phyloP scores from a whole-genome alignment of 2,329 filamentous ascomycete genomes.

The Colletotrichum sidae region DNA sequence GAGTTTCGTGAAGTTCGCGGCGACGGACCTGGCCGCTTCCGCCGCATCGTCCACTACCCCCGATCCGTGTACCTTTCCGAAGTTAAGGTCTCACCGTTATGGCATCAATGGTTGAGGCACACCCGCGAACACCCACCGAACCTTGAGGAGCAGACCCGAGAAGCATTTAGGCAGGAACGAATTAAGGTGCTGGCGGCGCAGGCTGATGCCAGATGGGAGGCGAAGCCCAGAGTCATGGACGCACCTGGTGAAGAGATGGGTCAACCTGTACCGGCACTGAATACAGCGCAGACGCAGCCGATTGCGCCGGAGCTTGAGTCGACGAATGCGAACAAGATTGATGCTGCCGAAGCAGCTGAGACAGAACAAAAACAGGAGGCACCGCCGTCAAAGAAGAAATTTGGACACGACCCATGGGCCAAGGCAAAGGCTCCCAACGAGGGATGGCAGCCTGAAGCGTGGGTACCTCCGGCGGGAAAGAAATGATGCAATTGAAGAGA shows the following conservation, averaged over 20 bases:
- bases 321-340: constrained; percentile 17
- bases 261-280: constrained; percentile 45
- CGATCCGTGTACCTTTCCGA: constrained; percentile 64
- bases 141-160: constrained; percentile 66
- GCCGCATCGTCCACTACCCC: constrained; percentile 72
- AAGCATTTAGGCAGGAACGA: constrained; percentile 63
- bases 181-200: constrained; percentile 68
- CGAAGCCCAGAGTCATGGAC: constrained; percentile 64
- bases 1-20: constrained; percentile 68
- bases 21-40: constrained; percentile 58
- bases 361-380: neutral
- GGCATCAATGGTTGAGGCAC: constrained; percentile 78
- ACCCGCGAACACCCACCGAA: constrained; percentile 66
- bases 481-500: constrained; percentile 37
- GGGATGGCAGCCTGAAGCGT: constrained; percentile 75
- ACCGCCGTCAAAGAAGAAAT: constrained; percentile 28
- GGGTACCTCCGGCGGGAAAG: constrained; percentile 62
- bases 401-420: constrained; percentile 67
- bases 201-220: constrained; percentile 73
- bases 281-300: constrained; percentile 35
- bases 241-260: constrained; percentile 44
- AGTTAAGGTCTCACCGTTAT: constrained; percentile 69
- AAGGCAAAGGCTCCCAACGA: constrained; percentile 67
- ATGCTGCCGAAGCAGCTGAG: constrained; percentile 9
- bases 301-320: constrained; percentile 32